Conservation (phyloP, 2,329 filamentous ascomycete species). For the Microcera coccophila region DNA sequence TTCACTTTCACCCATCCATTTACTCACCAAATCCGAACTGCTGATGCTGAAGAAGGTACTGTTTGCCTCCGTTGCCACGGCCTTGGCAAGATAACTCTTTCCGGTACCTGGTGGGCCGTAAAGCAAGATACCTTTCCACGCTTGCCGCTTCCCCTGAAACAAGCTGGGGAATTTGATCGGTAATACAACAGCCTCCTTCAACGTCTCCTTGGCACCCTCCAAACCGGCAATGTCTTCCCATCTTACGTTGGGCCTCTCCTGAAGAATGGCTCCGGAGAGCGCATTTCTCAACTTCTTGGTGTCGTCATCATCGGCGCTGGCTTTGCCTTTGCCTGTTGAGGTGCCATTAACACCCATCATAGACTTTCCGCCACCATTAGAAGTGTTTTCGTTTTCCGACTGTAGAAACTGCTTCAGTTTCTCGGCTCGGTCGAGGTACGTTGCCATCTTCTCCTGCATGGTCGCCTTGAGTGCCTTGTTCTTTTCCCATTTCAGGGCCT, state of each 20-base stretch:
- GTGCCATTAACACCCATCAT: constrained; percentile 67
- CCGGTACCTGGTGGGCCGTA: constrained; percentile 96
- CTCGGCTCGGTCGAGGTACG: constrained; percentile 98
- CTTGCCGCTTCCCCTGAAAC: constrained; percentile 92
- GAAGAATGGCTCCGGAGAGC: constrained; percentile 84
- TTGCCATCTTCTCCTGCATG: constrained; percentile 89
- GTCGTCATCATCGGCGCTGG: constrained; percentile 75
- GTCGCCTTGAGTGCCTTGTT: constrained; percentile 96
- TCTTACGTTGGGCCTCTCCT: constrained; percentile 91
- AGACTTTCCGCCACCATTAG: constrained; percentile 56
- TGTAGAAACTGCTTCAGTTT: constrained; percentile 93
- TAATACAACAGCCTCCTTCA: constrained; percentile 96
- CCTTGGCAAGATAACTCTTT: constrained; percentile 96
- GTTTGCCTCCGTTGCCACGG: constrained; percentile 96
- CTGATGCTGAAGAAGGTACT: constrained; percentile 99
- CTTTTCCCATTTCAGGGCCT: constrained; percentile 99
- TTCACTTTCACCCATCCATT: constrained; percentile 99
- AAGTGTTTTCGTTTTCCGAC: constrained; percentile 65
- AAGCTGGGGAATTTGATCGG: constrained; percentile 98
- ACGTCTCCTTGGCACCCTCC: constrained; percentile 88
- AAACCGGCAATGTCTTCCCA: constrained; percentile 98
- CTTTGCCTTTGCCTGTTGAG: constrained; percentile 54
- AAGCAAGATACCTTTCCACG: constrained; percentile 95
- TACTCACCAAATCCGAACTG: constrained; percentile 94
- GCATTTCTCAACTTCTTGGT: constrained; percentile 93